Percentiles rank a stretch among this genome's conserved stretches.
These are phyloP conservation scores for Exophiala sideris DNA, from an alignment of 2,329 filamentous ascomycete genomes.

Conservation along the genomic window DNA sequence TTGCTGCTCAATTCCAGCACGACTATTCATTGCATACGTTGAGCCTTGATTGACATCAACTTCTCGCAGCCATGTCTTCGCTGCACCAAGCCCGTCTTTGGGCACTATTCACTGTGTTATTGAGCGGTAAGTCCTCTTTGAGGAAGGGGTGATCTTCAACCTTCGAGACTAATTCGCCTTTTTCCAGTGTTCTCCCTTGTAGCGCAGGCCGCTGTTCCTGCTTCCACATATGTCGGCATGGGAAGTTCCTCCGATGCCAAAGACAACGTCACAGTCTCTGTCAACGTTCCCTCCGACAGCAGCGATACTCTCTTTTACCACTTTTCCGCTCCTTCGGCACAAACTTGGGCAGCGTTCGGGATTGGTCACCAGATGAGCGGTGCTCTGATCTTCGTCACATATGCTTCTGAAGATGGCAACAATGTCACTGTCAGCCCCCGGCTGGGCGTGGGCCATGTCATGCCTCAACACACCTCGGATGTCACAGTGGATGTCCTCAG, in stretches of 20 bases:
- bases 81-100: conserved; percentile 5
- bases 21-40: too few species aligned
- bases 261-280: conserved; percentile 25
- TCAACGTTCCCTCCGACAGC: conserved; percentile 28
- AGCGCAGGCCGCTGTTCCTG: conserved; percentile 19
- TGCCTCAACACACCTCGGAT: conserved; percentile 38
- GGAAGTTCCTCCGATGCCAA: conserved; percentile 17
- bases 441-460: conserved; percentile 28
- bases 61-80: conserved; percentile 1
- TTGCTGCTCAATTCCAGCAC: too few species aligned
- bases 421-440: conserved; percentile 31
- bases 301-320: conserved; percentile 28
- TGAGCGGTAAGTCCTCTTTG: conserved; percentile 13
- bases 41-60: too few species aligned
- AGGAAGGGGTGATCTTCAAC: background rate
- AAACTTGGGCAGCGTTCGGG: conserved; percentile 31
- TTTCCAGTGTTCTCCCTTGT: conserved; percentile 12
- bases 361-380: conserved; percentile 30
- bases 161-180: background rate
- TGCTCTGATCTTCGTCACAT: conserved; percentile 33
- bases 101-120: conserved; percentile 8
- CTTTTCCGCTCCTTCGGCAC: conserved; percentile 24
- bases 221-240: conserved; percentile 15
- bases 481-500: conserved; percentile 46
- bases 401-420: conserved; percentile 27